Conservation (phyloP, 371 early-diverging fungal genomes). For the Mucor lusitanicus region DNA sequence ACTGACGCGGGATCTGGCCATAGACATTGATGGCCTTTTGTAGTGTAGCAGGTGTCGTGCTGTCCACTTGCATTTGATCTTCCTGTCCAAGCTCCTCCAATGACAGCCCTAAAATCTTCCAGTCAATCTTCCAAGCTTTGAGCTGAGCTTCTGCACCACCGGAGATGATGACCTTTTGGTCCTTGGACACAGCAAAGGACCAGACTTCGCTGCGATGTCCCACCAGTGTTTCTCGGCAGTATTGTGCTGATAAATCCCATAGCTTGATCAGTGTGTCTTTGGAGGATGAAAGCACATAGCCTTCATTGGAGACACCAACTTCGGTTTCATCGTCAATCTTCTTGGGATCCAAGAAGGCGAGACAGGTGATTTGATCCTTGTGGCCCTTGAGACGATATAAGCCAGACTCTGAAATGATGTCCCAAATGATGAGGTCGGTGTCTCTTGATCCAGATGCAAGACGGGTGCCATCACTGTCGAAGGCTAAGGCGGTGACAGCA, state of each 20-base stretch:
- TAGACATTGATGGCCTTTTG: constrained; percentile 65
- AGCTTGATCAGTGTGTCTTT: constrained; percentile 96
- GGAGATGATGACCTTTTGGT: constrained; percentile 72
- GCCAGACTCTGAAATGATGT: constrained; percentile 89
- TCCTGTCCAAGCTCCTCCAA: constrained; percentile 45
- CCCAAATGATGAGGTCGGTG: constrained; percentile 95
- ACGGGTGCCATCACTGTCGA: constrained; percentile 75
- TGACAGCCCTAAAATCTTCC: constrained; percentile 49
- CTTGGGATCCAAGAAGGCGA: constrained; percentile 51
- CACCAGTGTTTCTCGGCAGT: constrained; percentile 93
- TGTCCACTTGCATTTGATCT: constrained; percentile 31
- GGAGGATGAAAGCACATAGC: constrained; percentile 82
- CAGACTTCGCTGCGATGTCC: constrained; percentile 94
- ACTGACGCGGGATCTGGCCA: constrained; percentile 79
- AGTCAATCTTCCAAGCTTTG: constrained; percentile 86
- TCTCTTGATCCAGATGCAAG: constrained; percentile 92
- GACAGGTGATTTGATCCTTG: constrained; percentile 87
- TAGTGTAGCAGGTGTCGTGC: constrained; percentile 26
- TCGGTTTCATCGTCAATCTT: constrained; percentile 23
- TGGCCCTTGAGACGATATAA: constrained; percentile 90
- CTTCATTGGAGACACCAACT: constrained; percentile 42
- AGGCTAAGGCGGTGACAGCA: constrained; percentile 82
- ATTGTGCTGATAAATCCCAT: constrained; percentile 92
- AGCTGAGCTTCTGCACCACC: constrained; percentile 86
- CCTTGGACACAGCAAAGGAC: constrained; percentile 70